These are phyloP conservation scores for Solanum gracilifrons DNA, from an alignment of 257 asterid species.

Conservation along the genomic window DNA sequence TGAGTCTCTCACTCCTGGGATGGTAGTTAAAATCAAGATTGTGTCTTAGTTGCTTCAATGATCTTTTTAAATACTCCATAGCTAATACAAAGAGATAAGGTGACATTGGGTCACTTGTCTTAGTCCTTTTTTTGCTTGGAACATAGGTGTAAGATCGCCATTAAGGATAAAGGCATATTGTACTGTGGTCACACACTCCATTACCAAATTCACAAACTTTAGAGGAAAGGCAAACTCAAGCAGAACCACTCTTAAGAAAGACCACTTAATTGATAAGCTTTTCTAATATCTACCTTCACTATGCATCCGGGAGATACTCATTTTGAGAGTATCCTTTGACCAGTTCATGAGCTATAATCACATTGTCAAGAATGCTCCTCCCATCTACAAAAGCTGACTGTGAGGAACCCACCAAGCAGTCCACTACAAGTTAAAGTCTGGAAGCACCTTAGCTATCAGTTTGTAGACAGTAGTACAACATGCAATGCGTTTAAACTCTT, in stretches of 20 bases:
- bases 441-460: neutral
- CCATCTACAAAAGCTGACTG: neutral
- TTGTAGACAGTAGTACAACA: neutral
- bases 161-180: neutral
- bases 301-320: neutral
- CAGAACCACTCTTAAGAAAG: neutral
- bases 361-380: neutral
- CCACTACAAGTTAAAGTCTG: neutral
- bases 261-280: neutral
- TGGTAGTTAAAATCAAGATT: neutral
- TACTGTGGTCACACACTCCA: neutral
- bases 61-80: neutral
- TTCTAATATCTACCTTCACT: neutral
- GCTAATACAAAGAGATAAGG: neutral
- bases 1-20: neutral
- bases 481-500: neutral
- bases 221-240: neutral
- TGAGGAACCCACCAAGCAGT: neutral
- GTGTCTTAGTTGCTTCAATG: neutral
- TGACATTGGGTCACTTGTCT: neutral
- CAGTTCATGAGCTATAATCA: neutral
- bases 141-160: neutral
- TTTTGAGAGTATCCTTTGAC: neutral
- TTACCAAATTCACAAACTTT: neutral
- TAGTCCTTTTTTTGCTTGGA: neutral